These are phyloP conservation scores for Anthracocystis panici-leucophaei DNA, from an alignment of 1,284 basidiomycete species.

Conservation along the genomic window DNA sequence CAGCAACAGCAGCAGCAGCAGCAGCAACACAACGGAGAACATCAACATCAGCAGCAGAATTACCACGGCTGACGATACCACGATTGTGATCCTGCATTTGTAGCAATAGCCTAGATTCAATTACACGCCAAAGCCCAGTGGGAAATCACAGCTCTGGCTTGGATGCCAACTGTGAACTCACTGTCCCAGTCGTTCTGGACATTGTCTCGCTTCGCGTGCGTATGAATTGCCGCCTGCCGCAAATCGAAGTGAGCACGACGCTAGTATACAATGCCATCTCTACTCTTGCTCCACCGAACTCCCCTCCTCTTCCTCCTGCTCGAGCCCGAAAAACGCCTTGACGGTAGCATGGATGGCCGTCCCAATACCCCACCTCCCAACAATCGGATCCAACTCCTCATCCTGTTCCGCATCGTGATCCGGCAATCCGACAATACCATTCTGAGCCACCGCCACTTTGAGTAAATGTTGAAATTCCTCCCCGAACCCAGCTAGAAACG, in stretches of 20 bases:
- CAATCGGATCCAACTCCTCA: neutral
- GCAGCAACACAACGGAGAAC: slow-evolving; percentile 2
- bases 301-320: slow-evolving; percentile 3
- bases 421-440: slow-evolving; percentile 18
- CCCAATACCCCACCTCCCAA: slow-evolving; percentile 29
- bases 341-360: slow-evolving; percentile 16
- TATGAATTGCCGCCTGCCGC: no score
- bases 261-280: neutral
- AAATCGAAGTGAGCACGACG: no score
- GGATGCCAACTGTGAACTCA: no score
- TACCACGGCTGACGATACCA: slow-evolving; percentile 3
- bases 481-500: slow-evolving; percentile 14
- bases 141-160: neutral
- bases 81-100: neutral
- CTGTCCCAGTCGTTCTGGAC: no score
- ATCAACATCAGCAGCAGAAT: slow-evolving; percentile 15
- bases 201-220: no score
- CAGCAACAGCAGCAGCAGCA: slow-evolving; percentile 8
- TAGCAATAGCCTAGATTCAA: neutral
- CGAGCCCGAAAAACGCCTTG: slow-evolving; percentile 32
- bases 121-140: neutral
- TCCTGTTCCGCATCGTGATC: slow-evolving; percentile 18
- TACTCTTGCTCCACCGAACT: slow-evolving; percentile 10
- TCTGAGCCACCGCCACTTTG: slow-evolving; percentile 10
- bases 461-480: slow-evolving; percentile 26